Evolutionary conservation across 352 stramenopile genomes (phyloP), one percentile per base, ranked within the genome.

Genomic region (Phytopythium oedochilum): DNA sequence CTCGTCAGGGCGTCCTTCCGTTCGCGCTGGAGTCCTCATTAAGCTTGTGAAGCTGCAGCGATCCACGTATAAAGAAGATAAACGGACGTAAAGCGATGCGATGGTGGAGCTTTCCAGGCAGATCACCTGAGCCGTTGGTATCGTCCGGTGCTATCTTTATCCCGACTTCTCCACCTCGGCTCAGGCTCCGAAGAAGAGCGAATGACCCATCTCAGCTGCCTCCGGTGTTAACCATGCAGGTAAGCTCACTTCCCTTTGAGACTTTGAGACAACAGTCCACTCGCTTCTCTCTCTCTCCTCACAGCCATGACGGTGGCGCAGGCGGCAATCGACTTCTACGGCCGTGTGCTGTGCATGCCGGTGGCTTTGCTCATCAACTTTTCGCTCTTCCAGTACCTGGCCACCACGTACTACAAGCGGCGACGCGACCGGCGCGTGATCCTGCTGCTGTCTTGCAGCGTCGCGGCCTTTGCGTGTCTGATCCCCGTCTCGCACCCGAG

Each of bases 401-500:
- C 43, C 1, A 46, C 42, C 12, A 54, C 59, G 2, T 67, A 63
- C 50, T 63, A 59, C 59, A 53, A 49, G 25, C 34, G 63, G 14
- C 57, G 49, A n/a, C 32, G 25, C 8, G 55, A 72, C 25, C 64
- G 40, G 17, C 48, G 28, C 6, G 55, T 70, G 10, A 26, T 20
- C 0, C 15, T 73, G 10, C 47, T 75, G 18, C 55, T 73, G 4
- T 7, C 22, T 0, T 51, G 55, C 9, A 57, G 53, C 0, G 47
- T 65, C 26, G n/a, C 66, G 18, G 56, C 62, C 31, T 73, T 72
- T 47, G 53, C 53, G 6, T 45, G 31, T 25, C 42, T 73, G n/a
- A 46, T 75, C 11, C 60, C 63, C 0, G 63, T 70, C 39, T 52
- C 59, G 5, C 53, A 65, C 29, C 58, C 67, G 18, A 48, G 68